Conservation (phyloP, 2,329 filamentous ascomycete species). For the Sarocladium oryzae region DNA sequence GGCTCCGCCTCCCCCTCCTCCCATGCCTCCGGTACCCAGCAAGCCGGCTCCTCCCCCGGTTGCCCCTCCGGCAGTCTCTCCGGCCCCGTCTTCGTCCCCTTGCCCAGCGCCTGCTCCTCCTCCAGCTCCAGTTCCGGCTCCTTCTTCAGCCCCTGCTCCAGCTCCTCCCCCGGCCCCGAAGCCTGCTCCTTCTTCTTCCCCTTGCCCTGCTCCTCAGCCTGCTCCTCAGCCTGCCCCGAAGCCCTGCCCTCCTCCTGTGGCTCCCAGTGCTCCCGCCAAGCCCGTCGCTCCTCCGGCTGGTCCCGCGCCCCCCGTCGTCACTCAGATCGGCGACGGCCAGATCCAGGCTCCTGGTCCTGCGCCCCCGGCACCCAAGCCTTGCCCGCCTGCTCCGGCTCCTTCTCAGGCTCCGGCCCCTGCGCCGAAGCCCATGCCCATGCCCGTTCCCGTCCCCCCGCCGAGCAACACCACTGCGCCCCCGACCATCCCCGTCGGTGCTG, state of each 20-base stretch:
- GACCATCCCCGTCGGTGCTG: neutral
- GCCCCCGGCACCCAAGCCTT: too few species aligned
- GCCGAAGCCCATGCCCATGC: neutral
- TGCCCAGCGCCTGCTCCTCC: neutral
- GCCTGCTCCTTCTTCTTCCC: neutral
- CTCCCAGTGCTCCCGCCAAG: neutral
- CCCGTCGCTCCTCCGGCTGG: neutral
- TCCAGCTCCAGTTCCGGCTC: neutral
- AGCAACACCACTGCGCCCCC: constrained; percentile 1
- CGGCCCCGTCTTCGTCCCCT: neutral
- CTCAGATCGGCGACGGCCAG: constrained; percentile 12
- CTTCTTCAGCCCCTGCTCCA: constrained; percentile 1
- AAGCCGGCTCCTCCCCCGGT: neutral
- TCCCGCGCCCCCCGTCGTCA: constrained; percentile 7
- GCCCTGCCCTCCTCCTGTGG: neutral
- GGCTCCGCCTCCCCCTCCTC: neutral
- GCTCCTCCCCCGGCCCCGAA: neutral
- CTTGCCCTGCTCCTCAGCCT: neutral
- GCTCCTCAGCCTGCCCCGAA: neutral
- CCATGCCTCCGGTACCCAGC: neutral
- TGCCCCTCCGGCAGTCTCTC: neutral
- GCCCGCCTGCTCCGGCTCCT: constrained; percentile 7
- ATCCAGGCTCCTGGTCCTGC: constrained; percentile 11
- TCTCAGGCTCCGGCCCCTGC: neutral
- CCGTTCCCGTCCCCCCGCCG: neutral